A percentile compares a stretch with the other conserved stretches of the same genome.
Conservation (phyloP, 2,329 filamentous ascomycete species). For the Knoxdaviesia capensis region DNA sequence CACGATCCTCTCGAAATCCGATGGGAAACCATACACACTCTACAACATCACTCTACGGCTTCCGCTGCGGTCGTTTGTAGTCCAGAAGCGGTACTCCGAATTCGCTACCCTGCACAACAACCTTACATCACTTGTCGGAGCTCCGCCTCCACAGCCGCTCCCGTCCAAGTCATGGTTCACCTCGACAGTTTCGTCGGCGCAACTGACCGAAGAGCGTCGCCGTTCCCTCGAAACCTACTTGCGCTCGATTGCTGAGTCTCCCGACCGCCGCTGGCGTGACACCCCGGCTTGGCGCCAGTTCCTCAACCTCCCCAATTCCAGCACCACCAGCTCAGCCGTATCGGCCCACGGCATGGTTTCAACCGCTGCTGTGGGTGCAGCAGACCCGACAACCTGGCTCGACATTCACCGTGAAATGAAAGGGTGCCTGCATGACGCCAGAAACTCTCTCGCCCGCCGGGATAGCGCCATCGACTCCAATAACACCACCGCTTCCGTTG, state of each 20-base stretch:
- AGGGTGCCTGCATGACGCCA: conserved; percentile 44
- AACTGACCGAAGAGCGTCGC: conserved; percentile 52
- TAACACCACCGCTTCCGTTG: conserved; percentile 24
- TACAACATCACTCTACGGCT: conserved; percentile 65
- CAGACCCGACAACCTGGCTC: conserved; percentile 51
- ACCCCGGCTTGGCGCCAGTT: conserved; percentile 55
- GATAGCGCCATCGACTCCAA: conserved; percentile 28
- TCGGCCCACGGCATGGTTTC: conserved; percentile 23
- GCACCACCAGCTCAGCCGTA: conserved; percentile 24
- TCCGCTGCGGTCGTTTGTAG: conserved; percentile 53
- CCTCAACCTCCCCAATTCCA: conserved; percentile 42
- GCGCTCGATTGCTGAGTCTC: conserved; percentile 46
- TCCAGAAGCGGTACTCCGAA: conserved; percentile 69
- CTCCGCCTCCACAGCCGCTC: conserved; percentile 44
- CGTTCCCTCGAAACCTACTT: conserved; percentile 50
- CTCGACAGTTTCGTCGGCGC: conserved; percentile 46
- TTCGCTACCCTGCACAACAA: conserved; percentile 46
- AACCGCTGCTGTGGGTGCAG: conserved; percentile 19
- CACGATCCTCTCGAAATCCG: conserved; percentile 33
- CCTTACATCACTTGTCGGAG: conserved; percentile 37
- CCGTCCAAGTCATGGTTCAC: conserved; percentile 63
- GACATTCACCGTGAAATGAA: conserved; percentile 61
- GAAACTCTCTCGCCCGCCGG: conserved; percentile 43
- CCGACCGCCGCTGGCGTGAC: conserved; percentile 60
- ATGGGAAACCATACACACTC: conserved; percentile 49